These are phyloP conservation scores for Citrus reticulata DNA, from an alignment of 345 rosid genomes.

Conservation along the genomic window DNA sequence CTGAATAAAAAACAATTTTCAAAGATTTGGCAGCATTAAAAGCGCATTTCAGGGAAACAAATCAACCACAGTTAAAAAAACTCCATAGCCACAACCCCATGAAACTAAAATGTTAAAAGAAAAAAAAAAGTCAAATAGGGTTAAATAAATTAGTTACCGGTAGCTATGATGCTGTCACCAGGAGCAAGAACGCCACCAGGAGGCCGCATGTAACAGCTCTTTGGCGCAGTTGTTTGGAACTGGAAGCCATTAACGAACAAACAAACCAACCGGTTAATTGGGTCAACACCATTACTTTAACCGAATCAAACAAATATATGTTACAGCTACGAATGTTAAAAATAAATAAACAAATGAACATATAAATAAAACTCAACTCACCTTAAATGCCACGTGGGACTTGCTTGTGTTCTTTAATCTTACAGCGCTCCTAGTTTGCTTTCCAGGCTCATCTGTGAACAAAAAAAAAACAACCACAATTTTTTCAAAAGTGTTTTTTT, in stretches of 20 bases:
- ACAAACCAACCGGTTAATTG: not conserved
- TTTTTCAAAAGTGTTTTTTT: not conserved
- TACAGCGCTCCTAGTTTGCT: slow-evolving; percentile 84
- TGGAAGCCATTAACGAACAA: slow-evolving; percentile 20
- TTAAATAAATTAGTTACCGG: slow-evolving; percentile 46
- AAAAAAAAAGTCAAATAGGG: not conserved
- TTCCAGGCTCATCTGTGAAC: slow-evolving; percentile 82
- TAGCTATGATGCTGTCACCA: slow-evolving; percentile 80
- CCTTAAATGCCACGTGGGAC: slow-evolving; percentile 96
- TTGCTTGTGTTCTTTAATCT: slow-evolving; percentile 81
- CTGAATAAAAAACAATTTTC: not conserved
- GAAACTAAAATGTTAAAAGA: not conserved
- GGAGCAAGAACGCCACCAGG: slow-evolving; percentile 96
- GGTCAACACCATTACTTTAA: not conserved
- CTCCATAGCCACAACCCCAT: not conserved
- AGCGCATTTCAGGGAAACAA: not conserved
- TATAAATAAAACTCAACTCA: slow-evolving; percentile 9
- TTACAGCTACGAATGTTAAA: not conserved
- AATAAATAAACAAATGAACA: not conserved
- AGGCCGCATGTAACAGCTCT: slow-evolving; percentile 98
- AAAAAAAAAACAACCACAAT: not conserved
- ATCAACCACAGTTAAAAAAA: not conserved
- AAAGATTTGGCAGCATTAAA: not conserved
- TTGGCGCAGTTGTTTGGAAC: slow-evolving; percentile 98
- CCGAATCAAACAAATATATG: not conserved